phyloP scores from a whole-genome alignment of 164 flowering plant species.

The Magnolia changhungtana region DNA sequence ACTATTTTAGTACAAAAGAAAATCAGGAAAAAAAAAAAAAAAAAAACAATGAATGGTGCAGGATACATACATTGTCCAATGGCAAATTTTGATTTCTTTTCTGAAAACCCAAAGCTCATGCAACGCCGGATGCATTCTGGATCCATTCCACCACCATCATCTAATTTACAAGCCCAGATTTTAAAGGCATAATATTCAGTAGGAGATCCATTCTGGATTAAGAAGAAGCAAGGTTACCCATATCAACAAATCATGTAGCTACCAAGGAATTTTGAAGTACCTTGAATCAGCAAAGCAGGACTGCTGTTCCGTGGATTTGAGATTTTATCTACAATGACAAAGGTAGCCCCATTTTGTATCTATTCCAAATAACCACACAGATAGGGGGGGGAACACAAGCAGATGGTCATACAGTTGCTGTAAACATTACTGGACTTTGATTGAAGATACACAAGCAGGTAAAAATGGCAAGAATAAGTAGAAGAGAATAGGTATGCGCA shows the following conservation, averaged over 20 bases:
- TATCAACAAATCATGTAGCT: not conserved
- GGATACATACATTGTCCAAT: slow-evolving; percentile 72
- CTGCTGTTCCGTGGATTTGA: slow-evolving; percentile 70
- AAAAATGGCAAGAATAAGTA: not conserved
- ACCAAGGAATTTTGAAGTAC: slow-evolving; percentile 25
- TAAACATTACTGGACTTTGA: not conserved
- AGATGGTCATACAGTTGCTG: not conserved
- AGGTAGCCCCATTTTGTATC: slow-evolving; percentile 93
- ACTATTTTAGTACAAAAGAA: slow-evolving; percentile 15
- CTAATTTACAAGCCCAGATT: slow-evolving; percentile 25
- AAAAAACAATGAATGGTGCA: slow-evolving; percentile 4
- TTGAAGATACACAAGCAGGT: not conserved
- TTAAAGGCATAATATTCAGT: slow-evolving; percentile 3
- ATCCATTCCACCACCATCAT: slow-evolving; percentile 99
- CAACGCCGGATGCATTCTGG: slow-evolving; percentile 79
- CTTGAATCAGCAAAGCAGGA: slow-evolving; percentile 83
- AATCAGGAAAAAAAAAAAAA: not conserved
- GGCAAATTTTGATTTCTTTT: slow-evolving; percentile 61
- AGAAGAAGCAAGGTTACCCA: not conserved
- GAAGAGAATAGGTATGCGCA: not conserved
- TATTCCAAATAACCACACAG: slow-evolving; percentile 12
- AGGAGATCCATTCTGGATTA: not conserved
- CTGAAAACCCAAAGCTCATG: slow-evolving; percentile 96
- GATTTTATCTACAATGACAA: slow-evolving; percentile 71
- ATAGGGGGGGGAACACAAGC: not conserved